Conservation (phyloP, 2,329 filamentous ascomycete genomes). For the Elsinoe batatas region DNA sequence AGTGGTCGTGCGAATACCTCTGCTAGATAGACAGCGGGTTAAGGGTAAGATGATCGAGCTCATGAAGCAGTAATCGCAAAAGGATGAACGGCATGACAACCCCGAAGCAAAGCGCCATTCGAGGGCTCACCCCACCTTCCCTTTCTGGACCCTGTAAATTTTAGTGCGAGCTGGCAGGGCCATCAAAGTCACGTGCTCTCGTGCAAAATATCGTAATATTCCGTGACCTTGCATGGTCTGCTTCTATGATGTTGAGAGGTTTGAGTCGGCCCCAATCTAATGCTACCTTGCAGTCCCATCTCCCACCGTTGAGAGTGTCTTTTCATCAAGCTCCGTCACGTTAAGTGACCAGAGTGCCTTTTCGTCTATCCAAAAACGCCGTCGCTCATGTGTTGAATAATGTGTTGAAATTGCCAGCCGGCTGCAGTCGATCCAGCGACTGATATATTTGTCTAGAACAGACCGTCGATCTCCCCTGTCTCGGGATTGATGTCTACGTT, state of each 20-base stretch:
- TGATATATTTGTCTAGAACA: constrained; percentile 58
- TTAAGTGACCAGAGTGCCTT: constrained; percentile 9
- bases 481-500: constrained; percentile 66
- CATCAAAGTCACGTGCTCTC: background rate
- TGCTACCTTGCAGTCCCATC: background rate
- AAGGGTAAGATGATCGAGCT: background rate
- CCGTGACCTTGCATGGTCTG: background rate
- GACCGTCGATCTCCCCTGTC: constrained; percentile 50
- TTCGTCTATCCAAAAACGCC: constrained; percentile 13
- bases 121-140: constrained; percentile 1
- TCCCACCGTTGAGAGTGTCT: constrained; percentile 11
- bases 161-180: background rate
- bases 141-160: background rate
- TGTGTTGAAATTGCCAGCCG: constrained; percentile 1
- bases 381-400: constrained; percentile 11
- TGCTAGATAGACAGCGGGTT: background rate
- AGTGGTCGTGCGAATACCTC: background rate
- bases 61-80: constrained; percentile 1
- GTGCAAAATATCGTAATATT: background rate
- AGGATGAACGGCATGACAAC: background rate
- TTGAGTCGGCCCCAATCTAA: background rate
- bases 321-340: background rate
- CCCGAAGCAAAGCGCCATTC: constrained; percentile 1
- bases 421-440: constrained; percentile 8
- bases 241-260: background rate